Evolutionary conservation across 2,329 filamentous ascomycete genomes (phyloP).

Genomic region (Xylogone sp.): DNA sequence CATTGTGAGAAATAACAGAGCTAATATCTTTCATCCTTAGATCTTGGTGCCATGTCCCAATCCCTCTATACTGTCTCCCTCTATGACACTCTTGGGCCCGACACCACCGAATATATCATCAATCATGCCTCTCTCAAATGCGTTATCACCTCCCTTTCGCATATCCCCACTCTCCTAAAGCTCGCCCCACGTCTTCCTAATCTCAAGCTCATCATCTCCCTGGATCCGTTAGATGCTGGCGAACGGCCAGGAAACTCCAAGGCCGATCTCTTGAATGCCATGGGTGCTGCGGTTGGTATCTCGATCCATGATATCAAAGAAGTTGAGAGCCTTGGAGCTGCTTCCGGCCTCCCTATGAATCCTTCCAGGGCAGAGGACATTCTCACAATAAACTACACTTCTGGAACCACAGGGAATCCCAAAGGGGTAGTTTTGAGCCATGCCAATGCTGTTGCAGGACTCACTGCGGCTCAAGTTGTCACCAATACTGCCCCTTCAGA

Average conservation of each 20-base stretch:
- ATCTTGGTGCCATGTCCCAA: constrained; percentile 84
- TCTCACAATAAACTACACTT: constrained; percentile 89
- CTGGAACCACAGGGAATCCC: constrained; percentile 76
- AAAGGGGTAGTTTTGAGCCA: constrained; percentile 86
- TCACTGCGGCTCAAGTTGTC: constrained; percentile 55
- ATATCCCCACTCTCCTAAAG: constrained; percentile 78
- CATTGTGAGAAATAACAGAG: no score
- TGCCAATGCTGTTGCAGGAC: constrained; percentile 71
- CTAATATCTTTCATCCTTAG: constrained; percentile 38
- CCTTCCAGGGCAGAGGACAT: constrained; percentile 72
- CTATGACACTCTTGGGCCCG: constrained; percentile 91
- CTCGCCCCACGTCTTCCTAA: constrained; percentile 69
- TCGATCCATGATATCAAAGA: constrained; percentile 74
- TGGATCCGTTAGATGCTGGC: constrained; percentile 78
- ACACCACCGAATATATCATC: constrained; percentile 92
- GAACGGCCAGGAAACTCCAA: constrained; percentile 78
- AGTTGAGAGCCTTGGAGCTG: constrained; percentile 76
- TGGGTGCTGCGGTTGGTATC: constrained; percentile 72
- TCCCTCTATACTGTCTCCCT: constrained; percentile 86
- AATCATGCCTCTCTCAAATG: constrained; percentile 77
- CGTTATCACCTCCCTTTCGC: constrained; percentile 74
- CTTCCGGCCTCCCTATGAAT: constrained; percentile 63
- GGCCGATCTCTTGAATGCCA: constrained; percentile 67
- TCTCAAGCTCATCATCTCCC: constrained; percentile 82
- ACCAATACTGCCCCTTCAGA: constrained; percentile 50